Percentiles rank a stretch among this genome's conserved stretches.
Evolutionary conservation across 495 filamentous ascomycete genomes (phyloP).

Genomic region (Talaromyces thailandensis): DNA sequence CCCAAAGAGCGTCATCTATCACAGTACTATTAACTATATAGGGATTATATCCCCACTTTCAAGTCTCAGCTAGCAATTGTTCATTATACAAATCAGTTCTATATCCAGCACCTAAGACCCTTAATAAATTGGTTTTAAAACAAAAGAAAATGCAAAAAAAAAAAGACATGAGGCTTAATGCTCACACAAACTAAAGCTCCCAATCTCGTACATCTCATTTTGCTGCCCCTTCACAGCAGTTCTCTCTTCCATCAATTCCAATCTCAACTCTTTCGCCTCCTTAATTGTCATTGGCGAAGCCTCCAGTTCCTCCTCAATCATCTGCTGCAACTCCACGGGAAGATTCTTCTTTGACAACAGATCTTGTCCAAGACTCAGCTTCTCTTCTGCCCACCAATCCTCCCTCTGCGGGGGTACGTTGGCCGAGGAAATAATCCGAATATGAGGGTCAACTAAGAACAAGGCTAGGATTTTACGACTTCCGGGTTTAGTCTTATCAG

Average conservation of each 20-base stretch:
- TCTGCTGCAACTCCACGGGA: conserved; percentile 30
- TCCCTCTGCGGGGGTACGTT: conserved; percentile 47
- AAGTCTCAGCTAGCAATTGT: too few species aligned
- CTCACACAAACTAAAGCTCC: conserved; percentile 18
- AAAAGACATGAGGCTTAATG: conserved; percentile 9
- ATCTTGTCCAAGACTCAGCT: conserved; percentile 11
- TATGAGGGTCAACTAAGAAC: conserved; percentile 47
- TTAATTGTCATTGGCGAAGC: conserved; percentile 28
- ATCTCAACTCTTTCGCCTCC: conserved; percentile 33
- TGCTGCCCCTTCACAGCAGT: conserved; percentile 8
- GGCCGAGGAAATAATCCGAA: conserved; percentile 41
- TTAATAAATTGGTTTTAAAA: too few species aligned
- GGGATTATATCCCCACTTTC: too few species aligned
- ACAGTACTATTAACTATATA: too few species aligned
- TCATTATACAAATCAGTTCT: too few species aligned
- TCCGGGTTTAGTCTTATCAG: conserved; percentile 39
- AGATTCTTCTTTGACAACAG: conserved; percentile 10
- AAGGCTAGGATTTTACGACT: conserved; percentile 48
- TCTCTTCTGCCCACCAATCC: conserved; percentile 23
- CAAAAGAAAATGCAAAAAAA: too few species aligned
- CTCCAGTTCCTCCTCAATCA: conserved; percentile 18
- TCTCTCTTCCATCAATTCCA: conserved; percentile 41
- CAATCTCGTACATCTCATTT: conserved; percentile 12
- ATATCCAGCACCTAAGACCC: too few species aligned
- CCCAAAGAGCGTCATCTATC: too few species aligned